Evolutionary conservation across 495 filamentous ascomycete genomes (phyloP).

Genomic region (Sabuloglossum arenarium): DNA sequence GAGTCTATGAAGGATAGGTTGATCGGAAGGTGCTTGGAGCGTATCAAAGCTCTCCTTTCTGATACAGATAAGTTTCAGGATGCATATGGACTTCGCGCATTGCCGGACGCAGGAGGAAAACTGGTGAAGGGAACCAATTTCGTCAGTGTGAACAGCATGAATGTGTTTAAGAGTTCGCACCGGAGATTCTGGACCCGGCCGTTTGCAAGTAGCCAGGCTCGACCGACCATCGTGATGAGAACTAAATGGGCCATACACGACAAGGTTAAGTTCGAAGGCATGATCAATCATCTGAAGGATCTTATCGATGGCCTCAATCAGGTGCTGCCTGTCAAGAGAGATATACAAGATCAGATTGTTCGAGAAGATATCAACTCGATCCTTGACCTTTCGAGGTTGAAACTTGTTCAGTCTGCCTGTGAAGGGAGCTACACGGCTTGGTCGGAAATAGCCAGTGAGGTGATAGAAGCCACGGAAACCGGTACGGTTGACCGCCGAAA

Average conservation of each 20-base stretch:
- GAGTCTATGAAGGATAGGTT: neutral
- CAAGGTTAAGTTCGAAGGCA: neutral
- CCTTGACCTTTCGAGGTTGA: neutral
- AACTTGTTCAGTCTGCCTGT: neutral
- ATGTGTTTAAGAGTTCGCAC: neutral
- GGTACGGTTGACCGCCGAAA: neutral
- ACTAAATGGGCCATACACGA: neutral
- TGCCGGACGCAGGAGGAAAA: neutral
- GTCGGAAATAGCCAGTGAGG: neutral
- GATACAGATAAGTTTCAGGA: neutral
- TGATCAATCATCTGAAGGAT: neutral
- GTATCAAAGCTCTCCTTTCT: neutral
- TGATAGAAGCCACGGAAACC: neutral
- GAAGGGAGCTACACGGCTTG: neutral
- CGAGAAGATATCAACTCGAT: neutral
- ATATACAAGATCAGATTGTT: neutral
- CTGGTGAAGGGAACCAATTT: neutral
- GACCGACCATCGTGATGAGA: neutral
- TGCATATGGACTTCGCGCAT: neutral
- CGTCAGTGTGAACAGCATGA: neutral
- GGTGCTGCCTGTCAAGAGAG: neutral
- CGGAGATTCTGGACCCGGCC: neutral
- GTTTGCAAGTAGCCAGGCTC: neutral
- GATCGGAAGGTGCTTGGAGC: neutral
- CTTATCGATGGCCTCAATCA: neutral